Conservation (phyloP, 176 grass and related monocot species). For the Dactylis glomerata region DNA sequence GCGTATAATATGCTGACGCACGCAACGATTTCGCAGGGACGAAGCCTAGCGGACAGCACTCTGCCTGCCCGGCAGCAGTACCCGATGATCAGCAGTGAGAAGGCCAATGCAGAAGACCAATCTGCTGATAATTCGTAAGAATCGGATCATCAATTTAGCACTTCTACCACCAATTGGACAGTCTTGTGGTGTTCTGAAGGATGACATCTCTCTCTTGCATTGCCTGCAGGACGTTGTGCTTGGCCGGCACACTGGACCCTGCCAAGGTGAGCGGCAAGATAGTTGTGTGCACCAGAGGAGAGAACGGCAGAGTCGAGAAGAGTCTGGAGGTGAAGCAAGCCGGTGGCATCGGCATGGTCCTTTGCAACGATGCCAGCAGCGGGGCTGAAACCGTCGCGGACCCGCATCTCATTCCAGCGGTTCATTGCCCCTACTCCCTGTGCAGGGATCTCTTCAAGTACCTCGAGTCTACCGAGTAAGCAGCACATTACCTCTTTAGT, state of each 20-base stretch:
- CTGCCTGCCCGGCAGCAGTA: constrained; percentile 8
- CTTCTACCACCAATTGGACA: background rate
- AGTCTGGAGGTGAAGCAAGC: constrained; percentile 48
- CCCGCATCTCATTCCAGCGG: constrained; percentile 53
- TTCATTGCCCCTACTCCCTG: constrained; percentile 45
- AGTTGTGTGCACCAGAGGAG: constrained; percentile 62
- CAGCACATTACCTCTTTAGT: background rate
- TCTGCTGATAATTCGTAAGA: constrained; percentile 36
- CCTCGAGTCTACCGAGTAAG: constrained; percentile 36
- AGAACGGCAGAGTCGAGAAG: constrained; percentile 39
- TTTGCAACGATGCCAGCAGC: constrained; percentile 39
- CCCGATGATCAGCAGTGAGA: constrained; percentile 46
- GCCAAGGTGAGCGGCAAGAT: constrained; percentile 50
- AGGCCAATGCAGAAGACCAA: constrained; percentile 24
- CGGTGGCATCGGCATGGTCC: constrained; percentile 59
- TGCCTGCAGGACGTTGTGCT: constrained; percentile 50
- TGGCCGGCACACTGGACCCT: constrained; percentile 42
- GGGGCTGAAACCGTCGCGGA: constrained; percentile 34
- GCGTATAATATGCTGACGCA: no score
- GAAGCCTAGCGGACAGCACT: constrained; percentile 40
- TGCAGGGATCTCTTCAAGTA: constrained; percentile 34
- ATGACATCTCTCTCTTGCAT: background rate
- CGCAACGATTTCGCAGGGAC: constrained; percentile 39
- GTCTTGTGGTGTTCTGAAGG: no score
- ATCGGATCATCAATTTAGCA: background rate